Evolutionary conservation across 371 early-diverging fungal genomes (phyloP).

Genomic region (Chytridiales sp.): DNA sequence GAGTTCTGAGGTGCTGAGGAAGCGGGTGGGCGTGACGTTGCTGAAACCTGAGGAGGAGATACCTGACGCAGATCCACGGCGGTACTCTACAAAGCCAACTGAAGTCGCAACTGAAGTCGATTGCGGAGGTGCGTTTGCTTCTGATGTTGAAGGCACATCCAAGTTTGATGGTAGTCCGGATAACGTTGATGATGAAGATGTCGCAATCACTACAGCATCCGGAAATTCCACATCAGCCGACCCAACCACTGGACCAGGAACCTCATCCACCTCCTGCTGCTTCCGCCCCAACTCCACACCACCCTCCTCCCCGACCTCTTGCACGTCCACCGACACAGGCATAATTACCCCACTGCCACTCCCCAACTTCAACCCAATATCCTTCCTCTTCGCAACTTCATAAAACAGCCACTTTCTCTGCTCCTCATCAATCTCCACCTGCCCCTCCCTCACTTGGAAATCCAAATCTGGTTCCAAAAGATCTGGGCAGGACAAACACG

Average conservation of each 20-base stretch:
- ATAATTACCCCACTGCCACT: not conserved
- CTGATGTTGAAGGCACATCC: too few species aligned
- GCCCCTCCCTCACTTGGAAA: slow-evolving; percentile 43
- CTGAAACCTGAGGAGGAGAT: too few species aligned
- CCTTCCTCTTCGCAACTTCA: slow-evolving; percentile 41
- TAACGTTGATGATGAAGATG: too few species aligned
- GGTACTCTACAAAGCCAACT: not conserved
- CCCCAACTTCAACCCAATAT: not conserved
- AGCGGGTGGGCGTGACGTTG: slow-evolving; percentile 2
- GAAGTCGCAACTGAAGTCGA: slow-evolving; percentile 22
- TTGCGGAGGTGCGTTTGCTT: slow-evolving; percentile 18
- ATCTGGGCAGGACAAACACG: slow-evolving; percentile 40
- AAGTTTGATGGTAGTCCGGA: too few species aligned
- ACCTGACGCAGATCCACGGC: slow-evolving; percentile 9
- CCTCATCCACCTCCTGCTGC: slow-evolving; percentile 2
- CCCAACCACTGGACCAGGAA: too few species aligned
- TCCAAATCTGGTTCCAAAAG: slow-evolving; percentile 54
- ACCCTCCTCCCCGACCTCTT: not conserved
- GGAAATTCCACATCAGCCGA: too few species aligned
- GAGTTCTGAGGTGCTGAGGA: not conserved
- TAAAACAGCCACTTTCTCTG: slow-evolving; percentile 53
- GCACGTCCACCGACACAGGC: not conserved
- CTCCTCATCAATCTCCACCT: slow-evolving; percentile 46
- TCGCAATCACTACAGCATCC: too few species aligned
- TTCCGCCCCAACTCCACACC: slow-evolving; percentile 10